Evolutionary conservation across 768 basidiomycete species (phyloP).

Genomic region (Boletus coccyginus): DNA sequence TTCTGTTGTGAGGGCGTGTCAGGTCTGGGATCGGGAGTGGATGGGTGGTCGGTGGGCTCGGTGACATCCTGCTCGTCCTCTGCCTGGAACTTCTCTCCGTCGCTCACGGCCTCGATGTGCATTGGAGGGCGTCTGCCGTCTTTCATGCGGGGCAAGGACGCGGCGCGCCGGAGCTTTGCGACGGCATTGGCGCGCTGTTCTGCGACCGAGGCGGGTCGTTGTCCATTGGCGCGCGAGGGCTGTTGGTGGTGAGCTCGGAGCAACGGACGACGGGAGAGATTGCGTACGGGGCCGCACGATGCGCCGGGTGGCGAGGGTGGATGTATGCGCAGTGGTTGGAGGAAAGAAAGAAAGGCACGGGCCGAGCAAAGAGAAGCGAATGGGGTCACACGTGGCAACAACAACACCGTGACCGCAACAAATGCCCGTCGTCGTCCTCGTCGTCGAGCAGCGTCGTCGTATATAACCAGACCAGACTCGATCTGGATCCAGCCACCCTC

Average conservation of each 20-base stretch:
- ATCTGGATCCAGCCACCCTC: constrained; percentile 25
- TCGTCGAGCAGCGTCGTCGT: constrained; percentile 1
- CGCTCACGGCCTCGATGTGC: constrained; percentile 80
- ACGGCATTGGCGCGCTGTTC: constrained; percentile 87
- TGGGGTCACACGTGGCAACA: constrained; percentile 13
- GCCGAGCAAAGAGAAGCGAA: constrained; percentile 5
- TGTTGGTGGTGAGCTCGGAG: neutral
- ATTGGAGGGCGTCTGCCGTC: constrained; percentile 86
- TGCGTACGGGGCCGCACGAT: constrained; percentile 10
- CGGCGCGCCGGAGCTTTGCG: constrained; percentile 88
- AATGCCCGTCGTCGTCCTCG: neutral
- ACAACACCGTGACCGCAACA: neutral
- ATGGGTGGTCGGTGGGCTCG: constrained; percentile 8
- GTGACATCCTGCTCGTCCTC: constrained; percentile 32
- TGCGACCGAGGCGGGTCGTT: constrained; percentile 45
- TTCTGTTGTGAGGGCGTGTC: constrained; percentile 29
- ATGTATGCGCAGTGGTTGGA: constrained; percentile 13
- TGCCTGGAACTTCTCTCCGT: constrained; percentile 61
- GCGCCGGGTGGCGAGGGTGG: constrained; percentile 7
- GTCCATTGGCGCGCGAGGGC: constrained; percentile 23
- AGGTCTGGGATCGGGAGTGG: constrained; percentile 22
- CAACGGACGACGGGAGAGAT: neutral
- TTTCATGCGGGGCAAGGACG: constrained; percentile 88
- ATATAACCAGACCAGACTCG: constrained; percentile 12
- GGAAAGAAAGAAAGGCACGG: neutral